Percentiles rank a stretch among this genome's conserved stretches.
phyloP scores from a whole-genome alignment of 2,329 filamentous ascomycete genomes.

The Aspergillus bombycis region DNA sequence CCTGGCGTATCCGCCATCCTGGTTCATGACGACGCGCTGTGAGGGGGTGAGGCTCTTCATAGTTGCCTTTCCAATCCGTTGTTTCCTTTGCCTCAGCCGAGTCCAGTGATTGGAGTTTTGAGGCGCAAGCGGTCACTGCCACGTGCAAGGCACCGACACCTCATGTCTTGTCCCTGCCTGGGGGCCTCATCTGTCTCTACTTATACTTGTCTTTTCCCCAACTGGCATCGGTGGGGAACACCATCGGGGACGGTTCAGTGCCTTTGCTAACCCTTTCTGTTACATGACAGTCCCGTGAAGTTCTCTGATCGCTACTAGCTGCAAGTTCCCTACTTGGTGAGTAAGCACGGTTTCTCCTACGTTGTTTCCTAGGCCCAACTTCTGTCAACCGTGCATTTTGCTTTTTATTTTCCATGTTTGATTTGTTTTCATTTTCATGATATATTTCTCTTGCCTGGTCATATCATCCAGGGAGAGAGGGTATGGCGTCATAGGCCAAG shows the following conservation, averaged over 20 bases:
- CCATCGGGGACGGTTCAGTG: not conserved
- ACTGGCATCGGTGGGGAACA: too few relatives aligned
- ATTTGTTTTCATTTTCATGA: not conserved
- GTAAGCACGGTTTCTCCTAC: not conserved
- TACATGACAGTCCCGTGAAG: not conserved
- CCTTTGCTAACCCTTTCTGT: not conserved
- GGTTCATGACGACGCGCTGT: not conserved
- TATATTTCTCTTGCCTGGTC: not conserved
- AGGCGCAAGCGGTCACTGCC: slow-evolving; percentile 10
- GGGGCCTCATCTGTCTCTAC: not conserved
- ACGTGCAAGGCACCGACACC: slow-evolving; percentile 10
- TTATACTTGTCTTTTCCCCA: not conserved
- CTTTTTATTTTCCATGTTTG: not conserved
- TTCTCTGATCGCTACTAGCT: not conserved
- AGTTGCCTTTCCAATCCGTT: slow-evolving; percentile 11
- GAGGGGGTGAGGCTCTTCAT: slow-evolving; percentile 13
- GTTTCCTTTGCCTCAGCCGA: slow-evolving; percentile 9
- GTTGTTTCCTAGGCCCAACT: not conserved
- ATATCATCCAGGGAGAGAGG: not conserved
- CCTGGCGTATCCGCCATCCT: not conserved
- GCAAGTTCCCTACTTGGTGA: not conserved
- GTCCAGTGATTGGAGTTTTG: slow-evolving; percentile 4
- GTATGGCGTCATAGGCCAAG: not conserved
- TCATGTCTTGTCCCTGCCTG: not conserved
- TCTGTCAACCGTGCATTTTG: not conserved